Evolutionary conservation across 768 basidiomycete genomes (phyloP), one percentile per base, ranked within the genome.

Genomic region (Boletales sp.): DNA sequence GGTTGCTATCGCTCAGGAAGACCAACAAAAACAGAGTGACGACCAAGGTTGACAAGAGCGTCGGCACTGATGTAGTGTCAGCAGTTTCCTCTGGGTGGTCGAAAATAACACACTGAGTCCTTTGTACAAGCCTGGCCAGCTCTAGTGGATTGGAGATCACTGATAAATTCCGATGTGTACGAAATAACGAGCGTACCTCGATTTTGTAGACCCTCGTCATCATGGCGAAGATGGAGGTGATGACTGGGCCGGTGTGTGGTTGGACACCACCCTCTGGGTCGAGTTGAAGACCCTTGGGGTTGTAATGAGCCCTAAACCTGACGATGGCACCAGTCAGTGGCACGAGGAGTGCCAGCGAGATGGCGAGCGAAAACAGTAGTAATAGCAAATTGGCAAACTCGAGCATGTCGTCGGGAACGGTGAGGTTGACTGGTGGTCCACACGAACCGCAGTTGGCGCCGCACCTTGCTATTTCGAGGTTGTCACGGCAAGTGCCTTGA

Each of bases 281-380:
- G 36, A 92, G 75, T 46, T 85, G 87, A 36, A 93, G 81, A 33
- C 86, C 87, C 66, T 86, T 87, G 3, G 90, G 90, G 61, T 87
- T 89, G 72, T 87, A 92, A 63, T 92, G 90, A 30, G 87, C 87
- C 67, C 90, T 77, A 64, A 87, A 83, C 41, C 89, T 78, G 8
- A 91, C 83, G 10, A 90, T 73, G 12, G 84, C 74, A 5, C 88
- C 89, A 8, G 80, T 76, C 12, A 89, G 68, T 11, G 83, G 80
- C 5, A 88, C 79, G 15, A 81, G 70, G 25, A 86, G 63, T 33
- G 70, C 74, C n/a, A 88, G 66, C 33, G 79, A 81, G 33, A 84
- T 39, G 19, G 70, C 68, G 25, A 82, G 59, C 18, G 82, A 78
- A 10, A 74, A 61, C 6, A 72, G 54, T 15, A 79, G 47, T 5